Evolutionary conservation across 345 rosid genomes (phyloP).

Genomic region (Salix koriyanagi): DNA sequence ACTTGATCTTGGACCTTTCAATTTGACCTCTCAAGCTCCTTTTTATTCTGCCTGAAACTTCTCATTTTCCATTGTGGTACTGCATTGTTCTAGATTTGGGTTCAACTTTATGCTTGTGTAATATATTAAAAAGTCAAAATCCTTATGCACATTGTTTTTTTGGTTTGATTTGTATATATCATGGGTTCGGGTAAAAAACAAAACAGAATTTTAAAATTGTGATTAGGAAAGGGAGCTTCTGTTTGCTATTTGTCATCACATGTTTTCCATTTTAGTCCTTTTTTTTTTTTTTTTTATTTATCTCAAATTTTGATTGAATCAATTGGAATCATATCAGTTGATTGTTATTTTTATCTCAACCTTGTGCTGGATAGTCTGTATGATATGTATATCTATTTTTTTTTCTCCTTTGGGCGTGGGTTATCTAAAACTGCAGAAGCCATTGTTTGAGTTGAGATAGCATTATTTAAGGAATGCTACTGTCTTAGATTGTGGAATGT

Average conservation of each 20-base stretch:
- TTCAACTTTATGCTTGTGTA: no score
- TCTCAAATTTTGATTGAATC: not conserved
- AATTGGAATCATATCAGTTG: not conserved
- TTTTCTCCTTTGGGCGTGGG: not conserved
- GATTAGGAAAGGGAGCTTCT: not conserved
- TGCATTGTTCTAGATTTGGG: no score
- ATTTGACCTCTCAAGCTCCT: no score
- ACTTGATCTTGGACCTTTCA: no score
- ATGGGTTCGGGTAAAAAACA: not conserved
- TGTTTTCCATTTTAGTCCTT: not conserved
- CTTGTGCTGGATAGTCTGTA: not conserved
- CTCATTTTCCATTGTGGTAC: no score
- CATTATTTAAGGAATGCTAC: not conserved
- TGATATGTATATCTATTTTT: not conserved
- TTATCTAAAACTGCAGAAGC: not conserved
- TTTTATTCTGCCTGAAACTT: no score
- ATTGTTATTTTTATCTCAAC: not conserved
- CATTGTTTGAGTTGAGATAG: not conserved
- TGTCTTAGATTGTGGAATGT: not conserved
- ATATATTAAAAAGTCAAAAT: no score
- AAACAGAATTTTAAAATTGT: not conserved
- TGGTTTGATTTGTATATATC: not conserved
- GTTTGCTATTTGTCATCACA: not conserved
- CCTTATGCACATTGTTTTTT: no score
- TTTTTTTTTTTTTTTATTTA: not conserved